Evolutionary conservation across 2,329 filamentous ascomycete genomes (phyloP).

Genomic region (Endoconidiophora laricicola): DNA sequence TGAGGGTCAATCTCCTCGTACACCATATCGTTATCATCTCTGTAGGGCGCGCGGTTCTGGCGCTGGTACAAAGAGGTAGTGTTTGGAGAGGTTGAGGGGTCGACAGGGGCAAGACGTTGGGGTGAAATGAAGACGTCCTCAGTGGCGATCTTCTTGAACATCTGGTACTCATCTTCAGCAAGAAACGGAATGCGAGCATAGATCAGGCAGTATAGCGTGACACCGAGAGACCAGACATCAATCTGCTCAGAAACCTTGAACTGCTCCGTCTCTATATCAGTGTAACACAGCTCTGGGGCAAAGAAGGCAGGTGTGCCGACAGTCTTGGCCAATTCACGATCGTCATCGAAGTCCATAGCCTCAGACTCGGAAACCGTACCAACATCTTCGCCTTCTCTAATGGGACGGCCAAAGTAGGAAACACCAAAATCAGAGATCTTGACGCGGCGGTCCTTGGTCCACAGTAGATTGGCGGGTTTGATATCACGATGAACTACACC

Average conservation of each 20-base stretch:
- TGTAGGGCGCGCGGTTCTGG: constrained; percentile 47
- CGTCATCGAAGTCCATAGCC: constrained; percentile 74
- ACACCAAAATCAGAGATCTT: constrained; percentile 99
- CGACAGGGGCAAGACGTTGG: constrained; percentile 61
- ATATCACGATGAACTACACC: constrained; percentile 74
- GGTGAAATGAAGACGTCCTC: constrained; percentile 82
- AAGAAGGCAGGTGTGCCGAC: constrained; percentile 97
- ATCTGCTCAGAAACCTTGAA: constrained; percentile 82
- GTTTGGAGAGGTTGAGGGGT: constrained; percentile 39
- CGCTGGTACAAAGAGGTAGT: constrained; percentile 39
- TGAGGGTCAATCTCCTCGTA: constrained; percentile 78
- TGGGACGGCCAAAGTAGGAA: constrained; percentile 83
- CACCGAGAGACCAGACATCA: constrained; percentile 91
- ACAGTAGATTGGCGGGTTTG: constrained; percentile 79
- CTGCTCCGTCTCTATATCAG: constrained; percentile 51
- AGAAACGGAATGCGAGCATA: constrained; percentile 89
- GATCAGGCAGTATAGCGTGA: constrained; percentile 89
- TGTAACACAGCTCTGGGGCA: constrained; percentile 88
- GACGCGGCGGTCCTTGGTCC: constrained; percentile 68
- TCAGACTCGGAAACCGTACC: constrained; percentile 65
- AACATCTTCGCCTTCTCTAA: constrained; percentile 64
- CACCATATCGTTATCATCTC: constrained; percentile 59
- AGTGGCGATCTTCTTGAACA: constrained; percentile 83
- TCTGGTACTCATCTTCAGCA: constrained; percentile 76
- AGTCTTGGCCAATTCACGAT: constrained; percentile 92